Conservation (phyloP, 352 stramenopile genomes). For the Pythium periplocum region DNA sequence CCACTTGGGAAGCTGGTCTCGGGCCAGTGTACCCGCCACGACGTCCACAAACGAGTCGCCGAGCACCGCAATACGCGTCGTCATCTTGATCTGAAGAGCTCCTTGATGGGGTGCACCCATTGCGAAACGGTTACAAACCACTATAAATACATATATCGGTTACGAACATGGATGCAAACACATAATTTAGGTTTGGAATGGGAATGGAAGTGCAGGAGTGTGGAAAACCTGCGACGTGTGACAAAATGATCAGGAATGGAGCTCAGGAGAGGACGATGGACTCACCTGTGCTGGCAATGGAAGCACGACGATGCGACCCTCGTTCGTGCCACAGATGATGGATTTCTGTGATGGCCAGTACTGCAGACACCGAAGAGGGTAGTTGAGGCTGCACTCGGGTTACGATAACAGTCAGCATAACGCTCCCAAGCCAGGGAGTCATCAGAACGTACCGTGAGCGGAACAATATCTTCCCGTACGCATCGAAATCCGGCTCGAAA, state of each 20-base stretch:
- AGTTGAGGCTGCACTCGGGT: slow-evolving; percentile 2
- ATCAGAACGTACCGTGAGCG: slow-evolving; percentile 26
- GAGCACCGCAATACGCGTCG: slow-evolving; percentile 11
- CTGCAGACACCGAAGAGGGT: slow-evolving; percentile 12
- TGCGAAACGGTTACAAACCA: too few relatives aligned
- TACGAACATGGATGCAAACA: too few relatives aligned
- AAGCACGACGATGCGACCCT: slow-evolving; percentile 16
- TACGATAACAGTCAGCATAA: neutral
- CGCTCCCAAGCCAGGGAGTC: neutral
- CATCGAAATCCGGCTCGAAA: slow-evolving; percentile 28
- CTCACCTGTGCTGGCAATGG: slow-evolving; percentile 2
- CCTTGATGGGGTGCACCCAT: too few relatives aligned
- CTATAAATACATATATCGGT: too few relatives aligned
- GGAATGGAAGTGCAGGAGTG: too few relatives aligned
- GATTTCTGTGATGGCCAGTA: slow-evolving; percentile 13
- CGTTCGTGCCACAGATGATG: slow-evolving; percentile 13
- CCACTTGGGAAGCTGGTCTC: slow-evolving; percentile 68
- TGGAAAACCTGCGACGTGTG: too few relatives aligned
- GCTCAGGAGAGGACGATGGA: too few relatives aligned
- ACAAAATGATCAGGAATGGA: too few relatives aligned
- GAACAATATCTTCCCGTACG: slow-evolving; percentile 41
- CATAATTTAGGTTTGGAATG: too few relatives aligned
- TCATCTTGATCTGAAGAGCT: neutral
- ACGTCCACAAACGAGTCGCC: slow-evolving; percentile 46
- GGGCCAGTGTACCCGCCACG: slow-evolving; percentile 57